Base-by-base conservation (phyloP, 352 stramenopile species). In the Globisporangium carolinianum region DNA sequence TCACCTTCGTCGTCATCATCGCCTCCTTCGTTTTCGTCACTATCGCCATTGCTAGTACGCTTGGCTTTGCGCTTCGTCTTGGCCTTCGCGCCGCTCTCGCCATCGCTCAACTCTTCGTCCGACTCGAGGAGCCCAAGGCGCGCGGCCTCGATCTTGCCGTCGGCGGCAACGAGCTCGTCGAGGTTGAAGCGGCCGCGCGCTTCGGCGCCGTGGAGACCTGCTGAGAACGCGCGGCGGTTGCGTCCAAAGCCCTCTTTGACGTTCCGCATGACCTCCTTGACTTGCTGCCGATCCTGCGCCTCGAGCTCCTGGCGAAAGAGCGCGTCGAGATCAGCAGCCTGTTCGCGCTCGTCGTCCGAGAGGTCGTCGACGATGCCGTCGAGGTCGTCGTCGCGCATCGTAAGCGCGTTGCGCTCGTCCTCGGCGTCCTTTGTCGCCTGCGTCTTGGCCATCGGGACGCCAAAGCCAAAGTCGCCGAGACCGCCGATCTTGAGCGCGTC, bases 181-280 rank as follows among this genome's bases (percentile, higher is more conserved):
- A 94, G 63, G 53, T 92, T 90, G 61, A 94, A 94, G 39, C 85
- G 76, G 63, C 85, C 85, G 58, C 85, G 82, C 24, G 85, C 83
- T 6, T 71, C 76, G 1, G 67, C 68, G 4, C 74, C 77, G 38
- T 82, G 66, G 2, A 89, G 42, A 7, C 72, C 65, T 1, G 76
- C 71, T 2, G 74, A 85, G 62, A 94, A 92, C 1, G 83, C 77
- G 6, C 81, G 82, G 38, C 83, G 82, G 56, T 91, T 94, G 64
- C 85, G 80, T 15, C 85, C 85, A 61, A 91, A 94, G 49, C 85
- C 85, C 55, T 94, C 85, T 55, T 91, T 91, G n/a, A 94, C 85
- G 56, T 92, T 92, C 18, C 85, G 79, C 79, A 94, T 94, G 3
- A 94, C 85, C 58, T 90, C 82, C 57, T 85, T 85, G 10, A 94